Conservation (phyloP, 2,329 filamentous ascomycete species). For the Colletotrichum nymphaeae region DNA sequence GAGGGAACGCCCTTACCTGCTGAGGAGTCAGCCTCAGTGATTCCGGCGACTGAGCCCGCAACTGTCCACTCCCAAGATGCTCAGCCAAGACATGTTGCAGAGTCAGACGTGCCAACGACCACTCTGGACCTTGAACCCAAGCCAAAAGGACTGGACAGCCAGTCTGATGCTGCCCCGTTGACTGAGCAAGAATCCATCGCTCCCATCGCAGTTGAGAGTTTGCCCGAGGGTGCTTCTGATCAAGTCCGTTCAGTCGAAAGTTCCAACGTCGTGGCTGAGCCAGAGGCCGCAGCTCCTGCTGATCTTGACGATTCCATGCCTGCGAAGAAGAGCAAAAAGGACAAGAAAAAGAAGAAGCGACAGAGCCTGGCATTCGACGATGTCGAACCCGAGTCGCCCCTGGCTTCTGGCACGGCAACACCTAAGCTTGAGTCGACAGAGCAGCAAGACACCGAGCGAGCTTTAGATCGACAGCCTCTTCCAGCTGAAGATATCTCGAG, state of each 20-base stretch:
- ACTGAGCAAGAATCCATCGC: not conserved
- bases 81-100: not conserved
- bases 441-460: not conserved
- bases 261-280: not conserved
- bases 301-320: not conserved
- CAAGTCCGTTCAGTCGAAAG: not conserved
- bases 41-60: not conserved
- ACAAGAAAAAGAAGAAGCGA: slow-evolving; percentile 50
- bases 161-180: not conserved
- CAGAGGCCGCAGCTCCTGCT: slow-evolving; percentile 16
- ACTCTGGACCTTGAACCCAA: not conserved
- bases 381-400: not conserved
- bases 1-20: not conserved
- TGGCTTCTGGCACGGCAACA: not conserved
- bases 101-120: not conserved
- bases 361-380: slow-evolving; percentile 13
- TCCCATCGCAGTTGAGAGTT: not conserved
- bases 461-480: too few species aligned
- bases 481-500: not conserved
- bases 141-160: not conserved
- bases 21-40: not conserved
- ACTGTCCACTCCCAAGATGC: not conserved
- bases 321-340: slow-evolving; percentile 45
- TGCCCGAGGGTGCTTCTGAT: not conserved
- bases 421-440: not conserved